Evolutionary conservation across 2,329 filamentous ascomycete species (phyloP).

Genomic region (Trichoderma endophyticum): DNA sequence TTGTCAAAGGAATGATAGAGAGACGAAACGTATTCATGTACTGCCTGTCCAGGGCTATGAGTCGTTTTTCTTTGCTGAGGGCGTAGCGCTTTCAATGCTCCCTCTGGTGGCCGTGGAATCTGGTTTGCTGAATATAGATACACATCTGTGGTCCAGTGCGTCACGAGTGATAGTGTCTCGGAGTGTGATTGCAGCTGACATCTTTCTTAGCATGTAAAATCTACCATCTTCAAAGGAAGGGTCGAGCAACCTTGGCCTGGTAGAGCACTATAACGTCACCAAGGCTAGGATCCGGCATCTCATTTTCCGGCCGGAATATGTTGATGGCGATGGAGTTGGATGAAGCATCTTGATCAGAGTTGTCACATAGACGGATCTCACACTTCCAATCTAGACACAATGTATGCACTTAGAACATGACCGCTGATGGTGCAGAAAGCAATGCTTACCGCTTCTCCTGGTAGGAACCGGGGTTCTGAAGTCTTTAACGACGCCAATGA

Average conservation of each 20-base stretch:
- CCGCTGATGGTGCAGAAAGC: neutral
- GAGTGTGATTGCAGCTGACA: constrained; percentile 7
- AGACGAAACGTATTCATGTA: constrained; percentile 46
- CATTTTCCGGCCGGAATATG: constrained; percentile 55
- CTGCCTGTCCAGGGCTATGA: constrained; percentile 26
- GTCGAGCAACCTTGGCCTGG: constrained; percentile 48
- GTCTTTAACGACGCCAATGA: constrained; percentile 72
- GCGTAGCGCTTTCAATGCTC: constrained; percentile 34
- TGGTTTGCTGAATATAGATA: constrained; percentile 39
- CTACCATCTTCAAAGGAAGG: neutral
- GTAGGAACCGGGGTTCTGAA: constrained; percentile 52
- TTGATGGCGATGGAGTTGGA: constrained; percentile 46
- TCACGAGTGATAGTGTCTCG: constrained; percentile 41
- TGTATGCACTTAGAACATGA: neutral
- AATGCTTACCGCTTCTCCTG: constrained; percentile 45
- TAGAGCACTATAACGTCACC: constrained; percentile 46
- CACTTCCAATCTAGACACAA: constrained; percentile 54
- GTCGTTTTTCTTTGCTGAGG: constrained; percentile 22
- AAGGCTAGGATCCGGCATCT: constrained; percentile 47
- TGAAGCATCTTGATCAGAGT: constrained; percentile 45
- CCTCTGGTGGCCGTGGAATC: constrained; percentile 35
- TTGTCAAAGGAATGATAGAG: constrained; percentile 47
- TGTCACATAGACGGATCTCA: constrained; percentile 59
- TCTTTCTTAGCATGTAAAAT: neutral
- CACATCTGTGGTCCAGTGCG: constrained; percentile 42